A percentile compares a stretch with the other conserved stretches of the same genome.
These are phyloP conservation scores for Moesziomyces sp. DNA, from an alignment of 1,284 basidiomycete species.

Conservation along the genomic window DNA sequence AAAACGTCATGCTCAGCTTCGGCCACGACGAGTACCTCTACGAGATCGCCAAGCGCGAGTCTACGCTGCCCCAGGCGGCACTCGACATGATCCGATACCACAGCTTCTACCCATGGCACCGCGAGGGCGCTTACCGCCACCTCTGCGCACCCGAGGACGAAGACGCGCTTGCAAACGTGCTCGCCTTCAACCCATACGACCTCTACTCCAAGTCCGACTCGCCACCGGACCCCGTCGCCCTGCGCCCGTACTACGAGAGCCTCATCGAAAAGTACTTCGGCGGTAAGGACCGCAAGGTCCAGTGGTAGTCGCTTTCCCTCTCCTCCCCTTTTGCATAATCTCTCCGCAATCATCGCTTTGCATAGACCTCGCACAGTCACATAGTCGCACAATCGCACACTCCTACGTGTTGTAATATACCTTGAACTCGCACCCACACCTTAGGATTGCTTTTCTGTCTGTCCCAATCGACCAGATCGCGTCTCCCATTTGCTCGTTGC, in stretches of 20 bases:
- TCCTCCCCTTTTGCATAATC: neutral
- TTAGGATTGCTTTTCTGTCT: slow-evolving; percentile 4
- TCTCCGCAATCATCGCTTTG: neutral
- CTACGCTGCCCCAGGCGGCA: slow-evolving; percentile 80
- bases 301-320: slow-evolving; percentile 24
- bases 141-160: slow-evolving; percentile 42
- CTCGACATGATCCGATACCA: slow-evolving; percentile 93
- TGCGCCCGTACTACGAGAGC: slow-evolving; percentile 83
- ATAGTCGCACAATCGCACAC: too few species aligned
- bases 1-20: slow-evolving; percentile 90
- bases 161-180: slow-evolving; percentile 38
- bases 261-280: slow-evolving; percentile 84
- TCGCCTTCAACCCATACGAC: slow-evolving; percentile 87
- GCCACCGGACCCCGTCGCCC: slow-evolving; percentile 74
- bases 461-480: neutral
- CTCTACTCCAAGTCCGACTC: slow-evolving; percentile 88
- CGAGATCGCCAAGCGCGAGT: slow-evolving; percentile 50
- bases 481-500: neutral
- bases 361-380: too few species aligned
- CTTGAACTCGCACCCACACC: slow-evolving; percentile 1
- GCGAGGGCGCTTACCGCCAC: slow-evolving; percentile 49
- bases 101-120: slow-evolving; percentile 83
- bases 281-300: slow-evolving; percentile 43
- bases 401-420: slow-evolving; percentile 7
- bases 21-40: slow-evolving; percentile 78